phyloP scores from a whole-genome alignment of 345 rosid genomes.

The Erucastrum elatum region DNA sequence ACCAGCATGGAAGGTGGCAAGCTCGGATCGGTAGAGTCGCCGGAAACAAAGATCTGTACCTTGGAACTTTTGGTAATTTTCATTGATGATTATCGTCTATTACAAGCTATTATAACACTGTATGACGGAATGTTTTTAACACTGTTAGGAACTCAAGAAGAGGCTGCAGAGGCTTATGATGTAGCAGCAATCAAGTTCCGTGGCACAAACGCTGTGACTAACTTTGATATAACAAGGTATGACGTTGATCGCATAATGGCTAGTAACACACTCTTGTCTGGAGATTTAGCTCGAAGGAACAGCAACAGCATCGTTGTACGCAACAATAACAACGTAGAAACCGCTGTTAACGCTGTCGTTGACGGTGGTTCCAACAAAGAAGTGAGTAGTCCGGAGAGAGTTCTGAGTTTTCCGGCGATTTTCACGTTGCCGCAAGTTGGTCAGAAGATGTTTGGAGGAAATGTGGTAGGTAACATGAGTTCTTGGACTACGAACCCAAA shows the following conservation, averaged over 20 bases:
- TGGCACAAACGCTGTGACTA: conserved; percentile 88
- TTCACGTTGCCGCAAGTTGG: conserved; percentile 55
- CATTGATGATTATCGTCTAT: background rate
- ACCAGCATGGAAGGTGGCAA: conserved; percentile 99
- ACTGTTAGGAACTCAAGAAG: conserved; percentile 84
- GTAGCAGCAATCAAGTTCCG: conserved; percentile 93
- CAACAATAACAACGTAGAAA: conserved; percentile 42
- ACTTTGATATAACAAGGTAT: conserved; percentile 79
- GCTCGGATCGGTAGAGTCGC: conserved; percentile 99
- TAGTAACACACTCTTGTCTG: conserved; percentile 75
- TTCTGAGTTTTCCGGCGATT: conserved; percentile 44
- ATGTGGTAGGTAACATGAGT: conserved; percentile 41
- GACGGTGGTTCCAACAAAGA: conserved; percentile 52
- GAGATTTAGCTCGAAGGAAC: conserved; percentile 73
- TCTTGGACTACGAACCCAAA: conserved; percentile 56
- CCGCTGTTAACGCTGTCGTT: conserved; percentile 51
- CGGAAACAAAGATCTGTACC: conserved; percentile 97
- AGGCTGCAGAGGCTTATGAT: conserved; percentile 97
- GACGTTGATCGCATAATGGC: conserved; percentile 84
- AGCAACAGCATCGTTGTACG: conserved; percentile 36
- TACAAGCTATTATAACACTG: background rate
- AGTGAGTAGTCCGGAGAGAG: conserved; percentile 55
- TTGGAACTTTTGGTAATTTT: conserved; percentile 85
- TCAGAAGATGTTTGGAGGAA: conserved; percentile 47
- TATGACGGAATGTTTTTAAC: conserved; percentile 4